A percentile compares a stretch with the other conserved stretches of the same genome.
These are phyloP conservation scores for Stropharia rugosoannulata DNA, from an alignment of 768 basidiomycete genomes.

Conservation along the genomic window DNA sequence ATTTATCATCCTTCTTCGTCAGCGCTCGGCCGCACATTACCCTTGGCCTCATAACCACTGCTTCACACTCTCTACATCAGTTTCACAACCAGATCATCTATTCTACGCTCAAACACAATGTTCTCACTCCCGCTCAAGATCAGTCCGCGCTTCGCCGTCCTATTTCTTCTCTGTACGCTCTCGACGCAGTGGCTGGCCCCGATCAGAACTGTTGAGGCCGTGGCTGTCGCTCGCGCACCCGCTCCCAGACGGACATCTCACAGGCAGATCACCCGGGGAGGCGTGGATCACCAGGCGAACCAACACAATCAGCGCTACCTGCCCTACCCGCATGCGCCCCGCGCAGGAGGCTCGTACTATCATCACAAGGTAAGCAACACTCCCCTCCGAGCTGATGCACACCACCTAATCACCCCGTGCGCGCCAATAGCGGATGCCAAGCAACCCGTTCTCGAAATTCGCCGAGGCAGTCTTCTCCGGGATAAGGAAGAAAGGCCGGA, in stretches of 20 bases:
- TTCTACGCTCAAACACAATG: constrained; percentile 34
- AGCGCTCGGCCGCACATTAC: constrained; percentile 25
- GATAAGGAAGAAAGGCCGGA: constrained; percentile 7
- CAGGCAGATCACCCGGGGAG: neutral
- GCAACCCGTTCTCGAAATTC: constrained; percentile 11
- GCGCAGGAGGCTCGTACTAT: too few species aligned
- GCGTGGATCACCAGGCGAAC: neutral
- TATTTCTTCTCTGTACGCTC: constrained; percentile 45
- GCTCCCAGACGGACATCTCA: neutral
- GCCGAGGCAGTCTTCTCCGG: constrained; percentile 7
- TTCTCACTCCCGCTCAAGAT: constrained; percentile 30
- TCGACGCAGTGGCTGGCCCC: constrained; percentile 39
- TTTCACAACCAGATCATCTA: constrained; percentile 4
- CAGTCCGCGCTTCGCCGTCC: constrained; percentile 42
- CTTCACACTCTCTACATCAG: constrained; percentile 14
- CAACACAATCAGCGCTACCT: constrained; percentile 7
- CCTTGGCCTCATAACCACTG: constrained; percentile 5
- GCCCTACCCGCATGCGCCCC: too few species aligned
- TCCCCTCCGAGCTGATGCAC: neutral
- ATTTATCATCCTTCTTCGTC: constrained; percentile 9
- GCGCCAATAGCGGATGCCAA: constrained; percentile 10
- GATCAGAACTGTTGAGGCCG: constrained; percentile 13
- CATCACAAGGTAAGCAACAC: constrained; percentile 15
- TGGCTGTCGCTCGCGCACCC: constrained; percentile 13
- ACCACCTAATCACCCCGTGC: neutral